Conservation (phyloP, 257 asterid species). For the Solanum bulbocastanum region DNA sequence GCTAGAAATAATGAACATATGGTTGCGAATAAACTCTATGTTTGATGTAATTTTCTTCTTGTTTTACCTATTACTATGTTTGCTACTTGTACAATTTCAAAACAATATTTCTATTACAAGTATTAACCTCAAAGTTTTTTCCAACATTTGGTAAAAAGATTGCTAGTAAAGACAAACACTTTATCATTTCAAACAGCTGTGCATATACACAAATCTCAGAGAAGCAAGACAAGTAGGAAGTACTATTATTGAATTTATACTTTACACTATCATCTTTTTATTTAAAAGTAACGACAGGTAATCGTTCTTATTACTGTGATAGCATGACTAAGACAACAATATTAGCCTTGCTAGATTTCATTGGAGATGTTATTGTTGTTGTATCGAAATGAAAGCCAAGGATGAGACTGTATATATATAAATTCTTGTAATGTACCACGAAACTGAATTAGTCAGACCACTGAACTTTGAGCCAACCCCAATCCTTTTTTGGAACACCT, state of each 20-base stretch:
- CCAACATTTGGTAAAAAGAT: too few species aligned
- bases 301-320: neutral
- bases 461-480: neutral
- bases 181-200: neutral
- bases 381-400: neutral
- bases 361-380: too few species aligned
- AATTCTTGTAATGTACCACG: neutral
- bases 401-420: neutral
- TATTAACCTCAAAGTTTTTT: too few species aligned
- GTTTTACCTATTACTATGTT: neutral
- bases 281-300: neutral
- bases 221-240: neutral
- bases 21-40: neutral
- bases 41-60: neutral
- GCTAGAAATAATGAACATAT: neutral
- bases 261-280: too few species aligned
- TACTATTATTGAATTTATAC: neutral
- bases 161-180: too few species aligned
- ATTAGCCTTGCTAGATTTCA: too few species aligned
- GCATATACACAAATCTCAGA: neutral
- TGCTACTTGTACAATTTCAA: neutral
- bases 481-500: neutral
- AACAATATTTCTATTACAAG: too few species aligned
- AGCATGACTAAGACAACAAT: neutral
- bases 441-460: slow-evolving; percentile 13